Conservation (phyloP, 192 early-diverging fungal species). For the Obelidium mucronatum region DNA sequence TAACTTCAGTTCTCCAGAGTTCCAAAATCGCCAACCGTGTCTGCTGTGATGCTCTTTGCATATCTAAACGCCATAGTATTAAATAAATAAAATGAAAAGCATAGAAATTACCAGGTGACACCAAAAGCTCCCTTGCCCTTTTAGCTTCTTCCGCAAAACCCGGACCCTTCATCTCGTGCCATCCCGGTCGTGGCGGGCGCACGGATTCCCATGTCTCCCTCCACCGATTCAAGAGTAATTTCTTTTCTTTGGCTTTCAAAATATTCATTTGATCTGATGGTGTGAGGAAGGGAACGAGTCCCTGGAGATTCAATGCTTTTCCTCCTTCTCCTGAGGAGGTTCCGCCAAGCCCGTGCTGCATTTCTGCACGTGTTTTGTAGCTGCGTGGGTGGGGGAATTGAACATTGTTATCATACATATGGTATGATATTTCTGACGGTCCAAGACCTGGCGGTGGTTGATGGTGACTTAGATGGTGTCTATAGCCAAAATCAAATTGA, state of each 20-base stretch:
- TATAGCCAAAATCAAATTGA: too few species aligned
- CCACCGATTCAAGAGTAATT: constrained; percentile 31
- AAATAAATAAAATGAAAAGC: neutral
- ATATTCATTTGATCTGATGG: constrained; percentile 28
- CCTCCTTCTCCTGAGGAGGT: neutral
- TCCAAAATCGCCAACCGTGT: constrained; percentile 36
- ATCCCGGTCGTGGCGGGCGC: constrained; percentile 27
- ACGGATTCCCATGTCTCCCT: constrained; percentile 34
- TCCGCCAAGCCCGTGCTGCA: neutral
- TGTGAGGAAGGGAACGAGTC: constrained; percentile 30
- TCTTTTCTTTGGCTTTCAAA: constrained; percentile 34
- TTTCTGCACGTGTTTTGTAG: constrained; percentile 1
- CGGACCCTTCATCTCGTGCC: constrained; percentile 26
- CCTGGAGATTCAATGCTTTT: constrained; percentile 10
- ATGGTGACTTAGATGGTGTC: constrained; percentile 29
- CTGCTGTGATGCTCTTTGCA: constrained; percentile 35
- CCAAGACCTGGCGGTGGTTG: neutral
- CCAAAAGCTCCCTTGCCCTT: constrained; percentile 14
- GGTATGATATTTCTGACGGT: neutral
- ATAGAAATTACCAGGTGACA: constrained; percentile 8
- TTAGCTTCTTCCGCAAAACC: constrained; percentile 30
- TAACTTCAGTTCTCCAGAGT: constrained; percentile 34
- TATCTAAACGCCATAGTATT: neutral
- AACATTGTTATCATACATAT: constrained; percentile 18
- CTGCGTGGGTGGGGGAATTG: constrained; percentile 23